Conservation (phyloP, 2,329 filamentous ascomycete genomes). For the Chrysosphaeria jannelii region DNA sequence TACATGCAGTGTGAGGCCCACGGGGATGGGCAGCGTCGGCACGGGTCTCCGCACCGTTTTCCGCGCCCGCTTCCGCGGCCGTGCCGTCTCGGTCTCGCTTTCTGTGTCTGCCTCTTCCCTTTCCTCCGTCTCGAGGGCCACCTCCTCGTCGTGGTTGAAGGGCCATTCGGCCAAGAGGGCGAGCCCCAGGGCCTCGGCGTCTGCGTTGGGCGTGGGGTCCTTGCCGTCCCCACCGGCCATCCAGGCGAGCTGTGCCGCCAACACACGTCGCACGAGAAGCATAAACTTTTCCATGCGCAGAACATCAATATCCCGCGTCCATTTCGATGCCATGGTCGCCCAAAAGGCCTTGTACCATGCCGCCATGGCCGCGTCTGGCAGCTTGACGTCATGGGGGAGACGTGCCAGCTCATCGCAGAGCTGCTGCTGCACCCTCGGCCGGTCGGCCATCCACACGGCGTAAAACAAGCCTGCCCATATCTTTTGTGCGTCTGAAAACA, state of each 20-base stretch:
- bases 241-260: slow-evolving; percentile 36
- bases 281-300: slow-evolving; percentile 81
- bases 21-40: slow-evolving; percentile 22
- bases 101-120: slow-evolving; percentile 10
- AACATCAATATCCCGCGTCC: slow-evolving; percentile 38
- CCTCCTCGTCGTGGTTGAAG: slow-evolving; percentile 9
- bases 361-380: slow-evolving; percentile 17
- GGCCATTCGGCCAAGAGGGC: slow-evolving; percentile 12
- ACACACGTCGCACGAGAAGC: slow-evolving; percentile 47
- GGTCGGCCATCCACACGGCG: slow-evolving; percentile 81
- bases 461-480: slow-evolving; percentile 91
- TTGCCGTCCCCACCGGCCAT: slow-evolving; percentile 8
- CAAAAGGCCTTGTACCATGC: slow-evolving; percentile 35
- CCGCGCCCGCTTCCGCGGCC: slow-evolving; percentile 5
- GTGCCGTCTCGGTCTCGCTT: slow-evolving; percentile 8
- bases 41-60: slow-evolving; percentile 4
- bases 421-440: slow-evolving; percentile 58
- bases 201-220: slow-evolving; percentile 1
- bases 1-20: slow-evolving; percentile 63
- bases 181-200: slow-evolving; percentile 10
- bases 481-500: slow-evolving; percentile 46
- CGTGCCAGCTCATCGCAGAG: slow-evolving; percentile 50
- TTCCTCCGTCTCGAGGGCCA: slow-evolving; percentile 4
- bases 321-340: slow-evolving; percentile 38
- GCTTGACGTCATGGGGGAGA: slow-evolving; percentile 14